Evolutionary conservation across 805 yeast species (phyloP).

Genomic region (Candida parachauliodes): DNA sequence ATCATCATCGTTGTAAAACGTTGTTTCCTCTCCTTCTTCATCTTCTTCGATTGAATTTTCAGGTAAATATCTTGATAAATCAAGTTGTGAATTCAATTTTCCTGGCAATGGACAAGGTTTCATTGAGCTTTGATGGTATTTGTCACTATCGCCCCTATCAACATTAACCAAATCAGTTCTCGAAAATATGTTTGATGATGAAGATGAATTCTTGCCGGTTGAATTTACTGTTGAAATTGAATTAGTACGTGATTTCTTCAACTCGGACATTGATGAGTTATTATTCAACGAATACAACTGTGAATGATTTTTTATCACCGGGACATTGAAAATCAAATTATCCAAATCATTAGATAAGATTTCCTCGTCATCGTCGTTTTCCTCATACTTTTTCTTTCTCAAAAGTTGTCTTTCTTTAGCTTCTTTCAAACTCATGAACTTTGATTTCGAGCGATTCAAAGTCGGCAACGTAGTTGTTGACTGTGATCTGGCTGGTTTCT

Average conservation of each 20-base stretch:
- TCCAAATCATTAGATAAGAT: slow-evolving; percentile 35
- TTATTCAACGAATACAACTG: slow-evolving; percentile 23
- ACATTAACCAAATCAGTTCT: slow-evolving; percentile 22
- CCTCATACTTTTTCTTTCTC: slow-evolving; percentile 39
- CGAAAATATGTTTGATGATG: slow-evolving; percentile 14
- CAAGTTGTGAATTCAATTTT: slow-evolving; percentile 15
- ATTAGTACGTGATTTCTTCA: background rate
- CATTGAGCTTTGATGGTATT: slow-evolving; percentile 10
- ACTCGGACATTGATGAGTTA: slow-evolving; percentile 1
- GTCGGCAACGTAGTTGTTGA: slow-evolving; percentile 16
- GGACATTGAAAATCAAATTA: slow-evolving; percentile 39
- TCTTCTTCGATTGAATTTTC: slow-evolving; percentile 18
- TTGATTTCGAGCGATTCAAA: slow-evolving; percentile 32
- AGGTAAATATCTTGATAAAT: slow-evolving; percentile 7
- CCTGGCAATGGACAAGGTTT: slow-evolving; percentile 32
- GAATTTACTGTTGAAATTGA: background rate
- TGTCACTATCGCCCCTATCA: slow-evolving; percentile 16
- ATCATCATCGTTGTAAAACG: slow-evolving; percentile 22
- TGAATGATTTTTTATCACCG: slow-evolving; percentile 34
- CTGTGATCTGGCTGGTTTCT: slow-evolving; percentile 6
- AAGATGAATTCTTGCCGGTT: background rate
- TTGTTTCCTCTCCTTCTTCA: slow-evolving; percentile 11
- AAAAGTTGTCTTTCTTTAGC: slow-evolving; percentile 35
- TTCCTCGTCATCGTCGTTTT: slow-evolving; percentile 39
- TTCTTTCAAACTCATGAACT: slow-evolving; percentile 31